Evolutionary conservation across 495 filamentous ascomycete genomes (phyloP).

Genomic region (Penicillium longicatenatum): DNA sequence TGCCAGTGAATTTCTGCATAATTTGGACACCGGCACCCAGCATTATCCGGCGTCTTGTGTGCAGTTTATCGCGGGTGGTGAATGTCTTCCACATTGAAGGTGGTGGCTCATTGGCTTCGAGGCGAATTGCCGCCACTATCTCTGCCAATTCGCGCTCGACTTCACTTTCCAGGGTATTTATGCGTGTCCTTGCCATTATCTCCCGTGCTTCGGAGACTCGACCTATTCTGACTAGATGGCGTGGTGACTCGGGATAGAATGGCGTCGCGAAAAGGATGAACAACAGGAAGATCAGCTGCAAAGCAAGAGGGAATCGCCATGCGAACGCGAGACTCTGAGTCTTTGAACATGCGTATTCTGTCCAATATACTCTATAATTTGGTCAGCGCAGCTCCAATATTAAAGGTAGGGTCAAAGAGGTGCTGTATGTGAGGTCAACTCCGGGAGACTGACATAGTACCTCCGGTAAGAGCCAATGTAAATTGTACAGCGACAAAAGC

Average conservation of each 20-base stretch:
- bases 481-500: constrained; percentile 29
- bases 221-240: constrained; percentile 53
- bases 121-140: constrained; percentile 24
- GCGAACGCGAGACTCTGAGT: constrained; percentile 28
- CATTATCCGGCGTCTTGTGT: constrained; percentile 43
- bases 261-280: constrained; percentile 20
- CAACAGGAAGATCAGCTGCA: constrained; percentile 32
- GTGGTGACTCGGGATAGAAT: constrained; percentile 57
- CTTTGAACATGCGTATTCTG: constrained; percentile 50
- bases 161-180: constrained; percentile 15
- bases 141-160: constrained; percentile 33
- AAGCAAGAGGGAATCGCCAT: constrained; percentile 39
- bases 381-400: background rate
- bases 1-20: constrained; percentile 48
- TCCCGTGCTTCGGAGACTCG: constrained; percentile 46
- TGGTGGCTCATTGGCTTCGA: constrained; percentile 19
- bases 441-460: constrained; percentile 39
- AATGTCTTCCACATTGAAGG: constrained; percentile 25
- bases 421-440: constrained; percentile 16
- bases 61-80: constrained; percentile 23
- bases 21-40: constrained; percentile 49
- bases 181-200: constrained; percentile 25
- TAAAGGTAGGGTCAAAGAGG: too few relatives aligned
- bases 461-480: constrained; percentile 27
- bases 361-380: constrained; percentile 52